Percentiles rank a stretch among this genome's conserved stretches.
Evolutionary conservation across 2,329 filamentous ascomycete genomes (phyloP).

Genomic region (Tolypocladium cylindrosporum): DNA sequence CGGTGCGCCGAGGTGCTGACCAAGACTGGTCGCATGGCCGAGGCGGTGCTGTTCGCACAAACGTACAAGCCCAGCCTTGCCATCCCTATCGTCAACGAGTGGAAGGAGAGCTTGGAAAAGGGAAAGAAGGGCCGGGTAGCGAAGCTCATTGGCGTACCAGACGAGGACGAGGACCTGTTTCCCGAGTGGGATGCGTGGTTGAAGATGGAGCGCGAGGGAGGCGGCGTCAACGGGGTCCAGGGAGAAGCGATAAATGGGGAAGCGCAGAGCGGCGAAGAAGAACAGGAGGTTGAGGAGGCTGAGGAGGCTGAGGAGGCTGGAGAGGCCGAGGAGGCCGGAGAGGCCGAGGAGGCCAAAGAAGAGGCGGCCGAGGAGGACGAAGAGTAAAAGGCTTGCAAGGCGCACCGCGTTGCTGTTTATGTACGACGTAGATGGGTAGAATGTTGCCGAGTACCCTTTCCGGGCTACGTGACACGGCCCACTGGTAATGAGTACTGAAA

Average conservation of each 20-base stretch:
- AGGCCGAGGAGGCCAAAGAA: conserved; percentile 7
- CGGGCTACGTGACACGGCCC: not conserved
- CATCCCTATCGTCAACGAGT: conserved; percentile 56
- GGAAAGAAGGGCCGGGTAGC: conserved; percentile 76
- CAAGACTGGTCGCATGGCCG: conserved; percentile 68
- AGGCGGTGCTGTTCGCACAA: conserved; percentile 86
- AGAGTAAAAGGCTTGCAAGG: conserved; percentile 11
- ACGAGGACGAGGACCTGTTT: conserved; percentile 79
- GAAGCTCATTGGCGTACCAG: conserved; percentile 73
- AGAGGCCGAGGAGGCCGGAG: conserved; percentile 13
- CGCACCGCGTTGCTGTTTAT: conserved; percentile 10
- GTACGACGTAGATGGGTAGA: not conserved
- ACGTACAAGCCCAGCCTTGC: conserved; percentile 86
- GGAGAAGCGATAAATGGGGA: conserved; percentile 3
- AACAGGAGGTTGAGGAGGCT: conserved; percentile 10
- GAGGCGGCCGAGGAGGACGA: conserved; percentile 14
- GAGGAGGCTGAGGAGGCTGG: conserved; percentile 8
- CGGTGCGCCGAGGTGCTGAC: conserved; percentile 71
- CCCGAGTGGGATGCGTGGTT: conserved; percentile 94
- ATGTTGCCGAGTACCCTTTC: not conserved
- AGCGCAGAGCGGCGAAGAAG: conserved; percentile 10
- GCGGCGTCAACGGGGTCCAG: conserved; percentile 14
- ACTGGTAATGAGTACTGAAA: not conserved
- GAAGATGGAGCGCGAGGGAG: conserved; percentile 65
- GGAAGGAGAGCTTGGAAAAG: conserved; percentile 80